Base-by-base conservation (phyloP, 306 rosid species). In the Trifolium dubium region DNA sequence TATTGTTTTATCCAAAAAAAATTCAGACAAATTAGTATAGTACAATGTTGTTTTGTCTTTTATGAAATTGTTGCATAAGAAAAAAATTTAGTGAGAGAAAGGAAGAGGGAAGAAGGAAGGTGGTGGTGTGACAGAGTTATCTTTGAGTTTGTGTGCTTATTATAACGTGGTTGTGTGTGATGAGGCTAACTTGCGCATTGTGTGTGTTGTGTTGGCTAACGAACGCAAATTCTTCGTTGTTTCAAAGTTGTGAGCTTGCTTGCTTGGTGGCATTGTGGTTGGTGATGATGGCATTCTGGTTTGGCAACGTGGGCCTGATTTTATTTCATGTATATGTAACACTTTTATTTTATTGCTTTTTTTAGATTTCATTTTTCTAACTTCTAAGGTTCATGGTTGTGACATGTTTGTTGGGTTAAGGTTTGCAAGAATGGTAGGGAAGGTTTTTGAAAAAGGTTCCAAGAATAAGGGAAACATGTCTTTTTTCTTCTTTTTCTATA, bases 121-220 rank as follows among this genome's bases (percentile, higher is more conserved):
- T 74, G 87, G 83, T 23, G 23, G 23, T 23, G 23, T 79, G 88
- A 84, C 86, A 82, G 91, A 83, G 92, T 86, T 86, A 92, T 86
- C 90, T 74, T 58, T 18, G 29, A 17, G 87, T n/a, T n/a, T n/a
- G n/a, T 68, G 91, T 59, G 86, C 78, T 70, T 43, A 43, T 4
- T 70, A 81, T 65, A 69, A 79, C 37, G 85, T 17, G 64, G 37
- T 62, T 66, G 54, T 67, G 63, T 37, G 64, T 31, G 68, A 71
- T 67, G 70, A 78, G 71, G 73, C 87, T 87, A 88, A 74, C 83
- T 73, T 86, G 89, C 87, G 86, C 87, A 55, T 69, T 4, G 67
- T 85, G 93, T 78, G 92, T 81, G 54, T 47, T 47, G 55, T 76
- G 69, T 71, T 76, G 71, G 70, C 55, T 71, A 74, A 76, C 79